Conservation (phyloP, 371 early-diverging fungal species). For the Apophysomyces ossiformis region DNA sequence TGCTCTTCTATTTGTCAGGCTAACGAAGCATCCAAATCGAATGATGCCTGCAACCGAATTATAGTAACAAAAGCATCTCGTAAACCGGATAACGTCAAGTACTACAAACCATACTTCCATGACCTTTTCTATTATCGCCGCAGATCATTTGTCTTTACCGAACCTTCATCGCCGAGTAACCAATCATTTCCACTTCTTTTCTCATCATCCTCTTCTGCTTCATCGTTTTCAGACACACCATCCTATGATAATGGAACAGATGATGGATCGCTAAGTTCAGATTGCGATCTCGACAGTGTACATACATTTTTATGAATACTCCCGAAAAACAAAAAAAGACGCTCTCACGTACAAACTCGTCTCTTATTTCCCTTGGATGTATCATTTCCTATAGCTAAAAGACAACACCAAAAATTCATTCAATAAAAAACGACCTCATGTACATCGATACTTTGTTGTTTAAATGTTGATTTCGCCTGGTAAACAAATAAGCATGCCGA, state of each 20-base stretch:
- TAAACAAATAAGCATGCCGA: too few species aligned
- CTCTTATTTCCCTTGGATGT: not conserved
- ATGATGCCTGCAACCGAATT: not conserved
- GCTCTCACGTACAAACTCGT: not conserved
- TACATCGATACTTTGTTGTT: not conserved
- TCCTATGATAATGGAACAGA: slow-evolving; percentile 3
- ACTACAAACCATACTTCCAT: slow-evolving; percentile 9
- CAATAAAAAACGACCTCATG: not conserved
- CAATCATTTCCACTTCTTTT: slow-evolving; percentile 1
- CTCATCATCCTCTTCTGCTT: slow-evolving; percentile 16
- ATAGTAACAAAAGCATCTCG: slow-evolving; percentile 6
- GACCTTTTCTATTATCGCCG: slow-evolving; percentile 32
- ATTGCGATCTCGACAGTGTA: slow-evolving; percentile 22
- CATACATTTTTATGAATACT: slow-evolving; percentile 19
- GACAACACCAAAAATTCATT: not conserved
- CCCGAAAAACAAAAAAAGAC: not conserved
- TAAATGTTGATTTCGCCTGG: not conserved
- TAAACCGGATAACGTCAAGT: not conserved
- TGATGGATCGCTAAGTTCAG: not conserved
- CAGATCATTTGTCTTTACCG: slow-evolving; percentile 20
- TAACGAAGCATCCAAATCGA: slow-evolving; percentile 25
- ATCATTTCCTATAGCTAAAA: not conserved
- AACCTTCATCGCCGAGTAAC: not conserved
- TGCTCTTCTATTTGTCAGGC: slow-evolving; percentile 23
- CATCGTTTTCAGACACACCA: slow-evolving; percentile 6